Base-by-base conservation (phyloP, 2,329 filamentous ascomycete genomes). In the Verticillium dahliae region DNA sequence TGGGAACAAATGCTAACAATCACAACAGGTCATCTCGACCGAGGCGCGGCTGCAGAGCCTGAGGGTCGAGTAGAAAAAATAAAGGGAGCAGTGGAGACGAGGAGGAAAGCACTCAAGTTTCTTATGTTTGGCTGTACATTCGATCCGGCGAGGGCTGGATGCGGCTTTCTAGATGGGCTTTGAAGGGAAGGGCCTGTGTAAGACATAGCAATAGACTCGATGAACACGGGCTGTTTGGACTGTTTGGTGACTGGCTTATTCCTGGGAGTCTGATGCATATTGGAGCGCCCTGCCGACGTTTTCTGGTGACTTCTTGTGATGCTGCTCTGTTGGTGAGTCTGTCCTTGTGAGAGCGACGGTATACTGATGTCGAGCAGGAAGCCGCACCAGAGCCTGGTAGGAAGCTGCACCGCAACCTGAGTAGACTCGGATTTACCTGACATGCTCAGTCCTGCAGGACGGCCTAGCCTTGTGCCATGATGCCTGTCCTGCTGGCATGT, bases 1-100 rank as follows among this genome's bases (percentile, higher is more conserved):
- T 27, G 27, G 27, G 27, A 56, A 5, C 22, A 18, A 18, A 6
- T 33, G 15, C 52, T 61, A 38, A 61, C 45, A 35, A 50, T 59
- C 6, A 15, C 3, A 11, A 9, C 69, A 93, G 90, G 88, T 96
- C 62, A 96, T 97, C 78, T 88, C 92, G 68, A 91, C 92, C 5
- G 92, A 97, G 79, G 93, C 93, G 50, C 85, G 93, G 69, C 80
- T 97, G 69, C 91, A 95, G 79, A 96, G 91, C 76, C 78, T 97
- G 75, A 86, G 90, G 71, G 86, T 96, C 65, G 90, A 96, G 73
- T 95, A 84, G 71, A 67, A 34, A 55, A 62, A 57, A 22, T 34
- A 14, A 22, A 55, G 27, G 13, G 33, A 54, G 58, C 60, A 60
- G 57, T 62, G 54, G 27, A 27, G 27, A 27, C 27, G 3, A 27